Base-by-base conservation (phyloP, 2,329 filamentous ascomycete genomes). In the Pyrenochaeta sp. region DNA sequence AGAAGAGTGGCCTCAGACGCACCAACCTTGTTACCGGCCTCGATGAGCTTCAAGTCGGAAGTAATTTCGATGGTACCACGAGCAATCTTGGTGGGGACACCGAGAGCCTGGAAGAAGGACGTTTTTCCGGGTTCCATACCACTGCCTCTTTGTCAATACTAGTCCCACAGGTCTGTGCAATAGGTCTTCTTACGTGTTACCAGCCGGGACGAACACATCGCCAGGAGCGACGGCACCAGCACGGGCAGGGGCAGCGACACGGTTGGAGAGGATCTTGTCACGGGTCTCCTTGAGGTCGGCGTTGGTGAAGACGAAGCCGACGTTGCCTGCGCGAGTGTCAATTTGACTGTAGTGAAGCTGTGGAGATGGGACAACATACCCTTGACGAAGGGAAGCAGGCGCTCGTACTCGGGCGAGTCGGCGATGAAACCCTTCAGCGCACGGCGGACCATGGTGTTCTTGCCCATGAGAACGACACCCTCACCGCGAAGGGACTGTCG, bases 41-140 rank as follows among this genome's bases (percentile, higher is more conserved):
- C 93, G 78, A 98, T 91, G 82, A 99, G 91, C 91, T 97, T 98
- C 77, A 99, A 87, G 80, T 99, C 95, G 77, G 90, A 86, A 68
- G 93, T 97, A 80, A 99, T 99, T 92, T 99, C 95, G 85, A 99
- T 99, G 85, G 95, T 99, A 96, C 95, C 96, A 96, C 95, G 95
- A 81, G 95, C 95, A 85, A 99, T 99, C 93, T 99, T 99, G 89
- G 95, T 99, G 80, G 95, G 95, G 81, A 99, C 93, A 92, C 94
- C 94, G 84, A 99, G 95, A 78, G 95, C 95, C 90, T 99, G 95
- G 93, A 99, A 99, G 93, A 99, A 99, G 81, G 95, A 98, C 79
- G 95, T 99, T 91, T 99, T 99, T 84, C 96, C 96, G 81, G 95
- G 96, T 84, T 99, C 95, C 95, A 99, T 99, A 86, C 95, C 95